A percentile compares a stretch with the other conserved stretches of the same genome.
Conservation (phyloP, 2,329 filamentous ascomycete species). For the Fusarium xylarioides region DNA sequence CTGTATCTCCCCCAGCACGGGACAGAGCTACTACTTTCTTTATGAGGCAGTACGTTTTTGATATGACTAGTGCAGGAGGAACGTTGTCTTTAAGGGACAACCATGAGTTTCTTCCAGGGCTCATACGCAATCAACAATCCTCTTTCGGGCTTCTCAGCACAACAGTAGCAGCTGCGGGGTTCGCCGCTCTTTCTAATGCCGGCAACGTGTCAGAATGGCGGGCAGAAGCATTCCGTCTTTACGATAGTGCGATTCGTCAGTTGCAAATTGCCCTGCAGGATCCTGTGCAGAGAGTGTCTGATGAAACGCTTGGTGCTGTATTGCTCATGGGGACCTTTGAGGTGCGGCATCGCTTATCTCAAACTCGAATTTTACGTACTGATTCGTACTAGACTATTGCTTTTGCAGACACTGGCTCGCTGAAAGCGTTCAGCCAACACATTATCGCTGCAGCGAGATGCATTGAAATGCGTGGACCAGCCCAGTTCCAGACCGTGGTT, state of each 20-base stretch:
- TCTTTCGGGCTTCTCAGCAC: slow-evolving; percentile 27
- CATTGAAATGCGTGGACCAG: slow-evolving; percentile 32
- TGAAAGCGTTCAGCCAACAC: slow-evolving; percentile 34
- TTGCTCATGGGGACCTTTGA: slow-evolving; percentile 37
- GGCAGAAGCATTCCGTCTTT: slow-evolving; percentile 26
- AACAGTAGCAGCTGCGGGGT: slow-evolving; percentile 23
- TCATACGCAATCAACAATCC: slow-evolving; percentile 12
- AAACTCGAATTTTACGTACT: background rate
- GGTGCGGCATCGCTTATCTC: background rate
- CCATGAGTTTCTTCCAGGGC: slow-evolving; percentile 31
- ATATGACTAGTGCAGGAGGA: background rate
- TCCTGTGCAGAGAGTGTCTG: slow-evolving; percentile 11
- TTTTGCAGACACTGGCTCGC: slow-evolving; percentile 17
- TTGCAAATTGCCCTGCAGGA: slow-evolving; percentile 21
- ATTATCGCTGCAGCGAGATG: slow-evolving; percentile 33
- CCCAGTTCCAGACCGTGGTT: slow-evolving; percentile 24
- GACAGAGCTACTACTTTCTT: slow-evolving; percentile 34
- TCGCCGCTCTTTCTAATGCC: slow-evolving; percentile 35
- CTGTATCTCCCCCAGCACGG: slow-evolving; percentile 10
- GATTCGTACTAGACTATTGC: slow-evolving; percentile 20
- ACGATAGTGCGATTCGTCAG: slow-evolving; percentile 23
- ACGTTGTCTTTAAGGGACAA: background rate
- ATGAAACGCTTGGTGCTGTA: slow-evolving; percentile 32
- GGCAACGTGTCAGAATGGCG: slow-evolving; percentile 20
- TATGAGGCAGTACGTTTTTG: slow-evolving; percentile 28